Evolutionary conservation across 2,329 filamentous ascomycete genomes (phyloP).

Genomic region (Botrytis medusae): DNA sequence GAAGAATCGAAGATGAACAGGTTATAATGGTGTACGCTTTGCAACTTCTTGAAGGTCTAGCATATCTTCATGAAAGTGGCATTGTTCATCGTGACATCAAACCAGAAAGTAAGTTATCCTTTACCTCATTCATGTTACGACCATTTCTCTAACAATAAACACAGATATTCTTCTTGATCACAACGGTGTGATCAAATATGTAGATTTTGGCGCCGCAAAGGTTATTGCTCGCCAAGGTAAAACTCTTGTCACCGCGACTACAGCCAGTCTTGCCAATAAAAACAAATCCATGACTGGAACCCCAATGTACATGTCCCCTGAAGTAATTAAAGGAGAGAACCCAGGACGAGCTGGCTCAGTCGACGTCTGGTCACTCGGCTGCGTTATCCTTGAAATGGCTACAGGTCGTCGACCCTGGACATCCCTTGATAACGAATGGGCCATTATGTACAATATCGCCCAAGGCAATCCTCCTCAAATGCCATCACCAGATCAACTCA

Average conservation of each 20-base stretch:
- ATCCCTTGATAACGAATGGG: constrained; percentile 96
- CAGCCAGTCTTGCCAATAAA: constrained; percentile 53
- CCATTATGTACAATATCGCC: constrained; percentile 99
- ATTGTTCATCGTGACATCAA: constrained; percentile 98
- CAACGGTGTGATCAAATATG: constrained; percentile 98
- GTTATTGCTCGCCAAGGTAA: constrained; percentile 92
- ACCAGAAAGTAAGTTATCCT: constrained; percentile 74
- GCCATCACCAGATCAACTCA: constrained; percentile 79
- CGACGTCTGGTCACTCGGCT: constrained; percentile 95
- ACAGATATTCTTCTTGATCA: constrained; percentile 92
- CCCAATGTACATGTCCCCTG: constrained; percentile 99
- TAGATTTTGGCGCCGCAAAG: constrained; percentile 97
- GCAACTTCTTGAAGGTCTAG: constrained; percentile 89
- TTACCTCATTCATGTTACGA: not conserved
- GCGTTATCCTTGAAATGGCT: constrained; percentile 96
- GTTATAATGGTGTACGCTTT: constrained; percentile 96
- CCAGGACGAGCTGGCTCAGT: constrained; percentile 80
- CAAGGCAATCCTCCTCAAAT: constrained; percentile 91
- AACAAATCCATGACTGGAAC: constrained; percentile 96
- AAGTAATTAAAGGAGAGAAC: constrained; percentile 91
- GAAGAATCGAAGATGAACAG: constrained; percentile 95
- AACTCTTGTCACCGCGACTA: constrained; percentile 66
- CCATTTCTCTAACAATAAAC: not conserved
- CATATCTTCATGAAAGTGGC: constrained; percentile 85
- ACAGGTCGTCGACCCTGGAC: constrained; percentile 94